Evolutionary conservation across 192 early-diverging fungal species (phyloP).

Genomic region (Coemansia sp.): DNA sequence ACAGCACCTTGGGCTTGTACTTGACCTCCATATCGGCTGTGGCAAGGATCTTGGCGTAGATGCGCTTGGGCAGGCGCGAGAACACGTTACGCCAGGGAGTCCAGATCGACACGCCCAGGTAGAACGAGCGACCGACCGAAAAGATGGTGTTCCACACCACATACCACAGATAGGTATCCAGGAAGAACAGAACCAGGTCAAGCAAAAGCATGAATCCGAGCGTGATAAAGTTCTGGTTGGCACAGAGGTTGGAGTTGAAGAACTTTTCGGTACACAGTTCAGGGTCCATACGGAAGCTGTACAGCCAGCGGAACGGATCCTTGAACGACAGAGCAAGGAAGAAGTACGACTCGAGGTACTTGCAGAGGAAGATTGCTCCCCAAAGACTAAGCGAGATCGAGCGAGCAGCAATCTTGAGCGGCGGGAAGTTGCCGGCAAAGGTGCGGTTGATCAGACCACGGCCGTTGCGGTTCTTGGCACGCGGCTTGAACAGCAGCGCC

Average conservation of each 20-base stretch:
- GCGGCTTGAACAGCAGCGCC: constrained; percentile 57
- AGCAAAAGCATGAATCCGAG: constrained; percentile 72
- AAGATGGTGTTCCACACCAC: constrained; percentile 82
- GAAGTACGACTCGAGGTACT: constrained; percentile 78
- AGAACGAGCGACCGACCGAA: constrained; percentile 71
- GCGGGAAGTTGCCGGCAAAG: constrained; percentile 74
- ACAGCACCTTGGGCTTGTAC: constrained; percentile 73
- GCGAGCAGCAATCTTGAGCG: constrained; percentile 61
- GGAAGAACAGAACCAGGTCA: constrained; percentile 71
- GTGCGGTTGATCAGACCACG: constrained; percentile 56
- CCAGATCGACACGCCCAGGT: constrained; percentile 77
- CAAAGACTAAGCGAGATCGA: constrained; percentile 68
- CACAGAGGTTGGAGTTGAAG: constrained; percentile 56
- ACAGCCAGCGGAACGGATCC: constrained; percentile 61
- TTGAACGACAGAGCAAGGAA: constrained; percentile 79
- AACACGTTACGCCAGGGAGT: constrained; percentile 80
- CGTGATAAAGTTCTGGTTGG: constrained; percentile 64
- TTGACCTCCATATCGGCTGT: constrained; percentile 70
- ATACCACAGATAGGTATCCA: constrained; percentile 87
- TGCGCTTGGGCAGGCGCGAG: constrained; percentile 72
- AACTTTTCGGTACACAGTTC: constrained; percentile 60
- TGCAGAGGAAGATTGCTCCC: constrained; percentile 68
- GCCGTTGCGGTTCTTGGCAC: constrained; percentile 54
- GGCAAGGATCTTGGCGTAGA: constrained; percentile 71
- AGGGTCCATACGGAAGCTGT: constrained; percentile 54